Percentiles rank a stretch among this genome's conserved stretches.
Evolutionary conservation across 2,329 filamentous ascomycete genomes (phyloP).

Genomic region (Botryosphaeria agaves): DNA sequence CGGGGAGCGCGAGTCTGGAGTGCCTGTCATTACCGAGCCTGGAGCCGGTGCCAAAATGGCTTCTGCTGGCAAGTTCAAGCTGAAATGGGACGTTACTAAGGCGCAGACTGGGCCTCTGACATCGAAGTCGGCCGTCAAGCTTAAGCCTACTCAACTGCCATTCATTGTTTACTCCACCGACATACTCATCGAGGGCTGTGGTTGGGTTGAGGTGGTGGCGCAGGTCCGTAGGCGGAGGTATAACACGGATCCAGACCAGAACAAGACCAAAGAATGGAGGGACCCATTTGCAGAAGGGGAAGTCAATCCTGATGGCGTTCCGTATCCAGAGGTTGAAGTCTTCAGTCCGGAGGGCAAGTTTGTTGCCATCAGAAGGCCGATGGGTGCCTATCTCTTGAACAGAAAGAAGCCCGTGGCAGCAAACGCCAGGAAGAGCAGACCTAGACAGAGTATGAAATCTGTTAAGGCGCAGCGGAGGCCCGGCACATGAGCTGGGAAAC

Average conservation of each 20-base stretch:
- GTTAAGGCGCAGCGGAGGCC: constrained; percentile 17
- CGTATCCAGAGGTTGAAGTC: constrained; percentile 62
- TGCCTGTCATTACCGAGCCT: constrained; percentile 18
- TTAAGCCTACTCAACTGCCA: constrained; percentile 51
- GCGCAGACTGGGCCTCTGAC: constrained; percentile 59
- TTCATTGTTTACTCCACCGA: constrained; percentile 70
- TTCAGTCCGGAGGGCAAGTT: constrained; percentile 75
- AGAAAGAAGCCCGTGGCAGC: constrained; percentile 35
- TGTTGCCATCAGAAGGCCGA: constrained; percentile 46
- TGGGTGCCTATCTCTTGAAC: constrained; percentile 51
- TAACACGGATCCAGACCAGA: no score
- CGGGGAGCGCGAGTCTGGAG: constrained; percentile 38
- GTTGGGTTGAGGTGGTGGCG: constrained; percentile 77
- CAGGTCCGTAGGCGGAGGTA: constrained; percentile 43
- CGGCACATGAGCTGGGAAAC: background rate
- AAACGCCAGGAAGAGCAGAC: constrained; percentile 36
- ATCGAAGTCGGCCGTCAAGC: constrained; percentile 40
- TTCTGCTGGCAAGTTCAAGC: constrained; percentile 56
- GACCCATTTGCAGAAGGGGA: no score
- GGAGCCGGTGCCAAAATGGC: constrained; percentile 40
- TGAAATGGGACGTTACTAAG: constrained; percentile 73
- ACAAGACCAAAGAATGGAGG: no score
- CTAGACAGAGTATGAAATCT: constrained; percentile 54
- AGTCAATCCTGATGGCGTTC: constrained; percentile 9
- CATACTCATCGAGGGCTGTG: constrained; percentile 77